phyloP scores from a whole-genome alignment of 2,329 filamentous ascomycete species.

The Trichoderma sp. region DNA sequence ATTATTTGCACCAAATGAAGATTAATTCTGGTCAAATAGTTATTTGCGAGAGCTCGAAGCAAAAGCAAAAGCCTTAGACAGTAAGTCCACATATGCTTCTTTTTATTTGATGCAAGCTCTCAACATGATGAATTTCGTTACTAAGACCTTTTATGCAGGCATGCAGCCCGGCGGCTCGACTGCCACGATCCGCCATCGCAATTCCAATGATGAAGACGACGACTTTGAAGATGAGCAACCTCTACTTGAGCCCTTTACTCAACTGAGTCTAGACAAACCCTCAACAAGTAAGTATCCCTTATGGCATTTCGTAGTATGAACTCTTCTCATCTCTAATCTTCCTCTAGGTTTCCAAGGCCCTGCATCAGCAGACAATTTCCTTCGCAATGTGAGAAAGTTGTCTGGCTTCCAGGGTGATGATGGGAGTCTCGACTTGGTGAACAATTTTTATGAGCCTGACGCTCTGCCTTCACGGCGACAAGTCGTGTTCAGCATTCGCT shows the following conservation, averaged over 20 bases:
- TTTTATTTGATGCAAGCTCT: background rate
- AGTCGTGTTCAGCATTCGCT: slow-evolving; percentile 22
- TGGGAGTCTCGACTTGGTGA: slow-evolving; percentile 32
- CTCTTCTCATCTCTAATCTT: background rate
- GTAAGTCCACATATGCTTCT: slow-evolving; percentile 17
- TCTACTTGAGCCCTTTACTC: slow-evolving; percentile 36
- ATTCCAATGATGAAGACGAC: slow-evolving; percentile 28
- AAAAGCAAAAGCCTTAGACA: slow-evolving; percentile 34
- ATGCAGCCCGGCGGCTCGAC: background rate
- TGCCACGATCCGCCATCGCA: background rate
- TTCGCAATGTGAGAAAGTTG: slow-evolving; percentile 37
- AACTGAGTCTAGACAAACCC: slow-evolving; percentile 34
- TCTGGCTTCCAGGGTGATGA: slow-evolving; percentile 37
- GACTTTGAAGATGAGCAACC: slow-evolving; percentile 35
- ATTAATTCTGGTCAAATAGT: slow-evolving; percentile 21
- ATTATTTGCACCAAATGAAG: background rate
- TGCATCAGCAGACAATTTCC: slow-evolving; percentile 39
- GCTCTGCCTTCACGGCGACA: slow-evolving; percentile 35
- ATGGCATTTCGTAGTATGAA: background rate
- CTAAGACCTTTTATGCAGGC: background rate
- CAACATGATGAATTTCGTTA: background rate
- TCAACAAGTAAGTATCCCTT: slow-evolving; percentile 28
- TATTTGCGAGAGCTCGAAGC: slow-evolving; percentile 36
- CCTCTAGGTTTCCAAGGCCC: slow-evolving; percentile 36
- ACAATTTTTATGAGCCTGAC: slow-evolving; percentile 36